Evolutionary conservation across 1,284 basidiomycete genomes (phyloP).

Genomic region (Golubevia pallescens): DNA sequence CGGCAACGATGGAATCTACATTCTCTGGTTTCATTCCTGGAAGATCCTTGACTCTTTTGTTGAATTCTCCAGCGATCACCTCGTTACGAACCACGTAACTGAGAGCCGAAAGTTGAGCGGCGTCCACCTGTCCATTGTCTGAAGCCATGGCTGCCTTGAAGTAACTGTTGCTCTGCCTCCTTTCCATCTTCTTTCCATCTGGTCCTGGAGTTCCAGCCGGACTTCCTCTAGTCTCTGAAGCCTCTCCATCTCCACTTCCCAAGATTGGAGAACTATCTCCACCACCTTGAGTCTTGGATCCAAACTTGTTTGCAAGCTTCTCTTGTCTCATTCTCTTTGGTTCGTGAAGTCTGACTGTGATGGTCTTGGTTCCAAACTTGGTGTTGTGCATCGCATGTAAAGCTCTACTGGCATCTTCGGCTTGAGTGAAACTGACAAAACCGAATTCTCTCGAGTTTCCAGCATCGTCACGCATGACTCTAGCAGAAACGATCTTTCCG

Average conservation of each 20-base stretch:
- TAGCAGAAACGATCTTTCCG: slow-evolving; percentile 71
- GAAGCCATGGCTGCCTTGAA: slow-evolving; percentile 36
- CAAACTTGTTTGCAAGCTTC: slow-evolving; percentile 80
- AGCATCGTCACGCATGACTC: slow-evolving; percentile 87
- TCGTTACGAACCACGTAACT: slow-evolving; percentile 83
- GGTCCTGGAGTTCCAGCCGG: not conserved
- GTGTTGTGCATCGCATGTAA: slow-evolving; percentile 18
- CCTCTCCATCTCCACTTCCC: not conserved
- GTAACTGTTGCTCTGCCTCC: slow-evolving; percentile 35
- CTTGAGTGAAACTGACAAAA: slow-evolving; percentile 77
- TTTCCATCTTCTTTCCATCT: slow-evolving; percentile 16
- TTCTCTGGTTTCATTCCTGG: slow-evolving; percentile 52
- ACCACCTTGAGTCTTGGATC: slow-evolving; percentile 9
- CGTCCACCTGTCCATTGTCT: slow-evolving; percentile 67
- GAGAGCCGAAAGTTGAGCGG: slow-evolving; percentile 72
- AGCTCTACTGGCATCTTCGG: slow-evolving; percentile 65
- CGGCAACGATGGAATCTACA: slow-evolving; percentile 73
- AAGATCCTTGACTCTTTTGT: slow-evolving; percentile 72
- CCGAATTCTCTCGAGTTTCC: slow-evolving; percentile 88
- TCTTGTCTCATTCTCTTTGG: slow-evolving; percentile 86
- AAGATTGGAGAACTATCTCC: no score
- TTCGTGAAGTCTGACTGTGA: slow-evolving; percentile 85
- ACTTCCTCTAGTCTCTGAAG: slow-evolving; percentile 10
- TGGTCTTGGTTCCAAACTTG: slow-evolving; percentile 70
- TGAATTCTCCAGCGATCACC: slow-evolving; percentile 79